Base-by-base conservation (phyloP, 805 yeast species). In the Phaffomyces antillensis region DNA sequence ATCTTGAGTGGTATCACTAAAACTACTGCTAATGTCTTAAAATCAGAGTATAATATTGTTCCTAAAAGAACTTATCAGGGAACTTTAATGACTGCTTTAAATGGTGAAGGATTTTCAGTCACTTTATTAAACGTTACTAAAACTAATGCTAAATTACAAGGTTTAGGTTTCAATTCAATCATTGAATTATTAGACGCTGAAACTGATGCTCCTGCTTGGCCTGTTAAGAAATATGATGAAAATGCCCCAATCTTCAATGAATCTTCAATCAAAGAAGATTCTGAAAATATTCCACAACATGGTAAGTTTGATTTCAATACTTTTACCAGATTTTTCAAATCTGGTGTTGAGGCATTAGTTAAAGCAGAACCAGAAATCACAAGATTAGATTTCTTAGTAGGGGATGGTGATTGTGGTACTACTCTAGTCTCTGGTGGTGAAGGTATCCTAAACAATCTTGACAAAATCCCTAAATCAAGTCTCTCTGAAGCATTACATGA, bases 361-460 rank as follows among this genome's bases (percentile, higher is more conserved):
- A 67, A 72, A 25, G 75, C 75, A n/a, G 97, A 90, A 63, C 93
- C 96, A 3, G 76, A 78, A 55, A 83, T 90, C 57, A 90, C 97
- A 1, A 74, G 78, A 44, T 81, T 85, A 53, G 98, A 90, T 58
- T 84, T 95, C 2, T 72, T 80, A 52, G 96, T 91, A 1, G 98
- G 98, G 46, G 98, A 90, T 62, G 98, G 98, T 55, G 98, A 90
- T 61, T 90, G 97, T 66, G 98, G 98, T 36, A 93, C 87, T 56
- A 90, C 97, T 1, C 67, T 90, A 49, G 86, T 81, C 13, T 74
- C 78, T 23, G 98, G 97, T 35, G 93, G 89, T 26, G 73, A 81
- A 44, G 89, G 86, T 1, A 75, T 90, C 37, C 63, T 79, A 37
- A 66, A 72, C 11, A 77, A 79, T 18, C 65, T 87, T 39, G 66